A percentile compares a stretch with the other conserved stretches of the same genome.
Conservation (phyloP, 148 eudicot species). For the Amaranthus hypochondriacus region DNA sequence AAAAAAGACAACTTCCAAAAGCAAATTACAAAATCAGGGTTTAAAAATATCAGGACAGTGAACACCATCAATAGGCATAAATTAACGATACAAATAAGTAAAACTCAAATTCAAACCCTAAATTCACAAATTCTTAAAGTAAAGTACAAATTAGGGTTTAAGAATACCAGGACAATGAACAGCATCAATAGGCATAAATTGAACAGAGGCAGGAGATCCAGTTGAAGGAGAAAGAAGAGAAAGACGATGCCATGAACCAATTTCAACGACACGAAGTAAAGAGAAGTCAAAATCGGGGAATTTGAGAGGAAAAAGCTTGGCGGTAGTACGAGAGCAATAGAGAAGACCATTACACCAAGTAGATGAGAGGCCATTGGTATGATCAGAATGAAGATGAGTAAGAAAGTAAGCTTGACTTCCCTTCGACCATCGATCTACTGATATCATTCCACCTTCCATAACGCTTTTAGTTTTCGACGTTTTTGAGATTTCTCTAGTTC, state of each 20-base stretch:
- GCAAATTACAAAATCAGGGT: too few species aligned
- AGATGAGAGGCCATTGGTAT: slow-evolving; percentile 57
- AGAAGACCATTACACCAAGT: slow-evolving; percentile 60
- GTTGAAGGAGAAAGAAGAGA: slow-evolving; percentile 50
- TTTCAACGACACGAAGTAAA: slow-evolving; percentile 38
- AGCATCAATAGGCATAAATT: slow-evolving; percentile 59
- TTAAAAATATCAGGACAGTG: too few species aligned
- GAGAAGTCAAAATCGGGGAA: slow-evolving; percentile 62
- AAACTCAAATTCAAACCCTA: neutral
- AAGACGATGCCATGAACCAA: slow-evolving; percentile 55
- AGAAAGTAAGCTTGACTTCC: slow-evolving; percentile 77
- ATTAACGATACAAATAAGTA: too few species aligned
- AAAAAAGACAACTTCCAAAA: too few species aligned
- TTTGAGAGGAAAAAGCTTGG: slow-evolving; percentile 58
- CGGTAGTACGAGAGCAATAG: slow-evolving; percentile 66
- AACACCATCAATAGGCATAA: too few species aligned
- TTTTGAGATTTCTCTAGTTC: too few species aligned
- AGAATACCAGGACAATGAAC: slow-evolving; percentile 72
- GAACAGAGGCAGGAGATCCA: slow-evolving; percentile 21
- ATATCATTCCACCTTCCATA: slow-evolving; percentile 80
- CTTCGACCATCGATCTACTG: slow-evolving; percentile 61
- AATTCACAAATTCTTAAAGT: neutral
- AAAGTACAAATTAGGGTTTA: neutral
- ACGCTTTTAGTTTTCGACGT: too few species aligned
- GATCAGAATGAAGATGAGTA: slow-evolving; percentile 83